Evolutionary conservation across 495 filamentous ascomycete species (phyloP), one percentile per base, ranked within the genome.

Genomic region (Parathielavia hyrcaniae): DNA sequence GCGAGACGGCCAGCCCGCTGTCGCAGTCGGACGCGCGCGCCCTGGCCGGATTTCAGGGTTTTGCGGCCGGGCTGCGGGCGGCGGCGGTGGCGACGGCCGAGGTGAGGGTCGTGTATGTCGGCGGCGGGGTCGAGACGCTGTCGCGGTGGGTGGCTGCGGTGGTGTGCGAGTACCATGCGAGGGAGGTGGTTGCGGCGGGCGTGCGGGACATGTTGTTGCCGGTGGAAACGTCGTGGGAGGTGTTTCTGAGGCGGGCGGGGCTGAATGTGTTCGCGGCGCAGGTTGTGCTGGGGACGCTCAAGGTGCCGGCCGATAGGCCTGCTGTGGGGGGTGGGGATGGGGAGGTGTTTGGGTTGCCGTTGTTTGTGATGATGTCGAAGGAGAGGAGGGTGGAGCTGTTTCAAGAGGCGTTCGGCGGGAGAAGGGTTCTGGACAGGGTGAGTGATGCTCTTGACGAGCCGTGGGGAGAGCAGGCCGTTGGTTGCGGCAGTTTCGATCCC

Each of bases 211-310:
- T 71, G 17, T 17, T 78, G 43, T 50, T 69, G 38, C 66, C 75
- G 13, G 74, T 77, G 4, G 83, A 89, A 63, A 82, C 81, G n/a
- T 64, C 70, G 30, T 90, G 86, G 85, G 90, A 95, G 69, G 34
- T 84, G 12, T 90, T 89, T 62, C 73, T 95, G 16, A 78, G 88
- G 22, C 67, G 76, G n/a, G 79, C 79, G 13, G 91, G 90, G 4
- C 70, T 93, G 71, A 95, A 95, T 73, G 82, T 85, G 5, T 93
- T 81, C 68, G 90, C 87, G 2, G 89, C 91, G 20, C 88, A 92
- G 64, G 79, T 75, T 16, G 71, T 92, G 0, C 71, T 92, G 22
- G 73, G 73, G 14, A 68, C 67, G 41, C 57, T 86, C 12, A 81
- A 77, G 58, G 62, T 66, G 1, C 72, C 73, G 8, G 68, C 64